These are phyloP conservation scores for Macroventuria anomochaeta DNA, from an alignment of 2,329 filamentous ascomycete species.

Conservation along the genomic window DNA sequence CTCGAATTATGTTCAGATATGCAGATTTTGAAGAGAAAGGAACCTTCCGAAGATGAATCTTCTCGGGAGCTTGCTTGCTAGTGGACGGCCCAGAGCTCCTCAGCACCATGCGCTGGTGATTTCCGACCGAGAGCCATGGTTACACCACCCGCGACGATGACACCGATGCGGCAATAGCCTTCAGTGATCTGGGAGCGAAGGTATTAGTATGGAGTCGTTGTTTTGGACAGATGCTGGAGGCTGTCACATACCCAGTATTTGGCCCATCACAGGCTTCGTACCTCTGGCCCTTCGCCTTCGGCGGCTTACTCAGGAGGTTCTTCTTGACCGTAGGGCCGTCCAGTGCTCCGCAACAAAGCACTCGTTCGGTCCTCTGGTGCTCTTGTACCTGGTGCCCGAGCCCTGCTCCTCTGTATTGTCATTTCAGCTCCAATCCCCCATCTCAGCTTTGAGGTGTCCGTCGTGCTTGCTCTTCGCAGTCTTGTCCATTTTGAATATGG, in stretches of 20 bases:
- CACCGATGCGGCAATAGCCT: constrained; percentile 19
- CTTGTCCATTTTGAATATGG: constrained; percentile 8
- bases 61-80: too few species aligned
- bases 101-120: constrained; percentile 14
- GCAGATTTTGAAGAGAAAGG: too few species aligned
- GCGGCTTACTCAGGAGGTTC: background rate
- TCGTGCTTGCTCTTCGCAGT: constrained; percentile 16
- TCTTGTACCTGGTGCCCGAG: constrained; percentile 15
- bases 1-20: too few species aligned
- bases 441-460: constrained; percentile 10
- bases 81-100: constrained; percentile 20
- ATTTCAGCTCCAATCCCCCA: constrained; percentile 22
- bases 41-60: too few species aligned
- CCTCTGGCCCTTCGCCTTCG: constrained; percentile 12
- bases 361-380: constrained; percentile 20
- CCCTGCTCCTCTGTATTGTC: constrained; percentile 10
- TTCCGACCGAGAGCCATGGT: constrained; percentile 15
- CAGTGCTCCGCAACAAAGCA: constrained; percentile 25
- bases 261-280: constrained; percentile 27
- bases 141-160: constrained; percentile 17
- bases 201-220: too few species aligned
- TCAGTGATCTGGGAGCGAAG: too few species aligned
- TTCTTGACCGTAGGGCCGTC: constrained; percentile 12
- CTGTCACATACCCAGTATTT: too few species aligned
- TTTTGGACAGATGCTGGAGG: too few species aligned